phyloP scores from a whole-genome alignment of 1,284 basidiomycete genomes.

The Porphyrellus sp. region DNA sequence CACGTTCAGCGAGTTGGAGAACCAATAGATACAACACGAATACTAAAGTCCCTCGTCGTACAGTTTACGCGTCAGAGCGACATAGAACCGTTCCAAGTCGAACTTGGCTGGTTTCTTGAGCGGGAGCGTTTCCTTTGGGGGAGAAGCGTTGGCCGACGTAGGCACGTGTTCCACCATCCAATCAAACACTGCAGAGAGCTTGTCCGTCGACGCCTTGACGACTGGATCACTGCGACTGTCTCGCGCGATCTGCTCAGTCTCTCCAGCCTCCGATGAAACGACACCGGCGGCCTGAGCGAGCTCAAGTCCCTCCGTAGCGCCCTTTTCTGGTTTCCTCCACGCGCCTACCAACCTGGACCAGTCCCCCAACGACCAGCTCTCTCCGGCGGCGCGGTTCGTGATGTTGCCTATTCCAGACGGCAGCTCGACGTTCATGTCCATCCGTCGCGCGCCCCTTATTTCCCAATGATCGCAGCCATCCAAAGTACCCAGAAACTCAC shows the following conservation, averaged over 20 bases:
- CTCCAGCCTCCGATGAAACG: constrained; percentile 9
- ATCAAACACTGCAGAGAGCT: constrained; percentile 68
- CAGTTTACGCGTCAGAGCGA: constrained; percentile 71
- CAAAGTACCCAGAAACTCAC: constrained; percentile 87
- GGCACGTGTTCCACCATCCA: constrained; percentile 76
- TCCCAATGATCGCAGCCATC: constrained; percentile 98
- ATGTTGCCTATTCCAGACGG: constrained; percentile 41
- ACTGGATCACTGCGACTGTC: constrained; percentile 51
- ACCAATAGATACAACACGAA: not conserved
- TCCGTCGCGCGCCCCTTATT: constrained; percentile 76
- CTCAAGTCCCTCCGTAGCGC: constrained; percentile 15
- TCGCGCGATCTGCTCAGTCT: constrained; percentile 30
- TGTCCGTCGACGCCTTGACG: constrained; percentile 65
- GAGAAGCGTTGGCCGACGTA: constrained; percentile 12
- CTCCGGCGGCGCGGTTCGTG: constrained; percentile 31
- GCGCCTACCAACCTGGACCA: constrained; percentile 59
- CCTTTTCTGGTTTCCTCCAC: constrained; percentile 54
- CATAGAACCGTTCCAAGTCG: constrained; percentile 74
- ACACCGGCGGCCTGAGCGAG: constrained; percentile 18
- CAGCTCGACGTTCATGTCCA: constrained; percentile 61
- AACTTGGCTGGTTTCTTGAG: constrained; percentile 36
- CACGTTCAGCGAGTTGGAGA: not conserved
- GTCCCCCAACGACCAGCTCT: constrained; percentile 50
- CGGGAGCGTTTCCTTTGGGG: constrained; percentile 27
- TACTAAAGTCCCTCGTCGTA: constrained; percentile 68